A percentile compares a stretch with the other conserved stretches of the same genome.
Evolutionary conservation across 208 protist genomes (phyloP).

Genomic region (Entamoeba dispar): DNA sequence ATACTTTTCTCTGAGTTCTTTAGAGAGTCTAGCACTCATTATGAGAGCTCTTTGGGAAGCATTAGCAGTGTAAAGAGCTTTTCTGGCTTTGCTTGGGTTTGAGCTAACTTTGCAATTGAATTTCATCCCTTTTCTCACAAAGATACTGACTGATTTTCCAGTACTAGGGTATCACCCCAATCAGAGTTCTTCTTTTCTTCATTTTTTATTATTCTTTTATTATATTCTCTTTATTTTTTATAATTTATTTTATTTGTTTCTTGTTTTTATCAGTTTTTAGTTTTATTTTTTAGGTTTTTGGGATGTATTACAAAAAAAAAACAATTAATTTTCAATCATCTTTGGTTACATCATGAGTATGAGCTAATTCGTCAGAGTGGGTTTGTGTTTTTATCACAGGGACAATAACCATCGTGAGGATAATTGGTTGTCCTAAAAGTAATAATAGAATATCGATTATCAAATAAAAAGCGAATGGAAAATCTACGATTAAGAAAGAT

Average conservation of each 20-base stretch:
- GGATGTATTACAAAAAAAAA: no score
- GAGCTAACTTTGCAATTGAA: constrained; percentile 39
- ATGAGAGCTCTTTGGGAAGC: constrained; percentile 72
- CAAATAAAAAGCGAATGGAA: no score
- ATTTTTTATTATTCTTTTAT: background rate
- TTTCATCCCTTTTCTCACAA: constrained; percentile 2
- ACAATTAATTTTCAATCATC: no score
- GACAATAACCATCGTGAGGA: no score
- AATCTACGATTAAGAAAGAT: no score
- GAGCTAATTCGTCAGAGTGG: no score
- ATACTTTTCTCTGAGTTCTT: constrained; percentile 91
- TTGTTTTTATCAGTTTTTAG: background rate
- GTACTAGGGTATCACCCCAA: background rate
- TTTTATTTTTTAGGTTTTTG: background rate
- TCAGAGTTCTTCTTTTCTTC: background rate
- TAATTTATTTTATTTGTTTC: background rate
- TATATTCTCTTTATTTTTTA: no score
- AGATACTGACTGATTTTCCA: background rate
- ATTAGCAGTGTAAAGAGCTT: constrained; percentile 90
- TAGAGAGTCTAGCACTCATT: constrained; percentile 87
- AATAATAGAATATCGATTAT: no score
- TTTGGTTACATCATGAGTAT: no score
- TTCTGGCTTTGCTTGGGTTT: constrained; percentile 75
- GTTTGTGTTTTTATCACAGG: no score
- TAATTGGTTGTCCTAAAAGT: no score